Evolutionary conservation across 768 basidiomycete species (phyloP).

Genomic region (Russula sp.): DNA sequence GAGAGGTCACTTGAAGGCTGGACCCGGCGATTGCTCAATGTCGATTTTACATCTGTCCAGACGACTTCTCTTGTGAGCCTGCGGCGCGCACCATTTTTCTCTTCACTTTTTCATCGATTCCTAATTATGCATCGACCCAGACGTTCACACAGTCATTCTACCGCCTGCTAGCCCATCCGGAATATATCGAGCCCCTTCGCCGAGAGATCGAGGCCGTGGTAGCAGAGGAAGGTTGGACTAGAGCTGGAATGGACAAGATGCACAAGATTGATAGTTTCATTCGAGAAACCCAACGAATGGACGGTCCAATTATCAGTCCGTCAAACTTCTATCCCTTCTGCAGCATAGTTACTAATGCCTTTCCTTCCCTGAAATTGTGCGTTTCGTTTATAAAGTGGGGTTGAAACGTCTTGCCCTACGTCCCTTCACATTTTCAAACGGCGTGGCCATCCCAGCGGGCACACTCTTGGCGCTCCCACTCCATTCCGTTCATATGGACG

Average conservation of each 20-base stretch:
- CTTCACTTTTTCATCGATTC: too few species aligned
- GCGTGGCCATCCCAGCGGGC: constrained; percentile 41
- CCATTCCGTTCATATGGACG: constrained; percentile 35
- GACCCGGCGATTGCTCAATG: constrained; percentile 35
- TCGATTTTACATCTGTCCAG: constrained; percentile 42
- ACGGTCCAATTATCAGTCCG: constrained; percentile 27
- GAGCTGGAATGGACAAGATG: constrained; percentile 36
- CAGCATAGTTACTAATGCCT: background rate
- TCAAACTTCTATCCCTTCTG: background rate
- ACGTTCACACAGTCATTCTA: constrained; percentile 27
- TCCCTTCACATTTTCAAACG: constrained; percentile 40
- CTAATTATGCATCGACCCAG: background rate
- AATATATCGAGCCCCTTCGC: constrained; percentile 32
- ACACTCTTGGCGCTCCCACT: constrained; percentile 34
- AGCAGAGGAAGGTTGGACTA: constrained; percentile 34
- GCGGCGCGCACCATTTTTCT: background rate
- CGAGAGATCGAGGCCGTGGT: constrained; percentile 31
- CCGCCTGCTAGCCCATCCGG: constrained; percentile 31
- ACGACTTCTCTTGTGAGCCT: constrained; percentile 36
- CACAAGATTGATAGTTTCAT: constrained; percentile 40
- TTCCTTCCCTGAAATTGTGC: background rate
- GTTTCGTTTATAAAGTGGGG: constrained; percentile 22
- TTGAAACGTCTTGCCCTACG: constrained; percentile 32
- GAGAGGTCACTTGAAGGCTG: constrained; percentile 37
- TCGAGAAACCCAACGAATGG: constrained; percentile 35